Evolutionary conservation across 345 rosid genomes (phyloP).

Genomic region (Aegle marmelos): DNA sequence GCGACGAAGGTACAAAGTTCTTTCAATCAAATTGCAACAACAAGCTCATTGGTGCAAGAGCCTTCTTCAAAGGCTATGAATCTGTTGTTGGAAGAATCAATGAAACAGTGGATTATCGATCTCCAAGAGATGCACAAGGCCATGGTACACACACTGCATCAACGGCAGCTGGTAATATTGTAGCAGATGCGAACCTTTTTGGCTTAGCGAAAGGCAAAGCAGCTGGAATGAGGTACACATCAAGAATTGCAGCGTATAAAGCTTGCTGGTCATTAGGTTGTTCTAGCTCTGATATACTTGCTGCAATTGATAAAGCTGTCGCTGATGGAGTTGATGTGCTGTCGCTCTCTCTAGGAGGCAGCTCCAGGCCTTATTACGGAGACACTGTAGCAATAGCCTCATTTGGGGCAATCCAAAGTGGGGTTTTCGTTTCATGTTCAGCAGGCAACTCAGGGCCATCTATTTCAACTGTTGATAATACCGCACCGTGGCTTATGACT

Average conservation of each 20-base stretch:
- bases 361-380: conserved; percentile 46
- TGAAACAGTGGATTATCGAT: conserved; percentile 51
- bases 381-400: conserved; percentile 61
- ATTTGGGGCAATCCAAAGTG: conserved; percentile 49
- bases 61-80: conserved; percentile 62
- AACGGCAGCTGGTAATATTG: conserved; percentile 64
- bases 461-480: conserved; percentile 46
- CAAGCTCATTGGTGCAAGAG: conserved; percentile 74
- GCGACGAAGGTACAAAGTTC: conserved; percentile 65
- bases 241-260: conserved; percentile 74
- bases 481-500: conserved; percentile 86
- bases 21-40: conserved; percentile 56
- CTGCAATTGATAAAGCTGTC: conserved; percentile 70
- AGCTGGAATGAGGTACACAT: conserved; percentile 57
- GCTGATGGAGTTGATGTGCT: conserved; percentile 73
- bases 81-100: conserved; percentile 41
- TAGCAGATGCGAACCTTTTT: conserved; percentile 38
- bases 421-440: conserved; percentile 75
- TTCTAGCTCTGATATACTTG: conserved; percentile 50
- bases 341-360: conserved; percentile 67
- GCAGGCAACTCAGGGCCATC: conserved; percentile 78
- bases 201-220: conserved; percentile 65
- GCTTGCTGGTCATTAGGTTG: conserved; percentile 73
- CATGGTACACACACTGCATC: conserved; percentile 92
- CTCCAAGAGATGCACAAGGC: conserved; percentile 68